Conservation (phyloP, 73 alveolate species). For the Paramecium bursaria region DNA sequence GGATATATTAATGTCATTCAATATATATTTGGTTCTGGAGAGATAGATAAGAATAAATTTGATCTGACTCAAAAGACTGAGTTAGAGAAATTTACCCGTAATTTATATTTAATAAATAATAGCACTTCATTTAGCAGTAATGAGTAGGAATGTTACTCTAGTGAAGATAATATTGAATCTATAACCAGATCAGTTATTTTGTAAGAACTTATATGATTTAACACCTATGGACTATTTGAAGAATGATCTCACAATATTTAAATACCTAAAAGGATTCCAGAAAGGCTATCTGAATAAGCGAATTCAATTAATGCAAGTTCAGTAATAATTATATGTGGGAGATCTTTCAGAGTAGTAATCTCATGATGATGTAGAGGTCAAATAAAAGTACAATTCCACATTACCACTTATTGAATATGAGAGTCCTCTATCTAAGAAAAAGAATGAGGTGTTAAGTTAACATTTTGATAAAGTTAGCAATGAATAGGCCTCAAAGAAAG, state of each 20-base stretch:
- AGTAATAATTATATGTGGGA: no score
- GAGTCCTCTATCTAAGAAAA: no score
- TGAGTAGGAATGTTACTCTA: not conserved
- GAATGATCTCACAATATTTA: constrained; percentile 41
- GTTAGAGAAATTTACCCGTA: constrained; percentile 19
- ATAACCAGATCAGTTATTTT: constrained; percentile 28
- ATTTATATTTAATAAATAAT: no score
- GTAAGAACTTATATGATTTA: not conserved
- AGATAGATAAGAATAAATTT: not conserved
- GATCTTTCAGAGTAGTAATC: no score
- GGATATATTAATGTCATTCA: constrained; percentile 19
- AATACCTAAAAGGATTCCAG: constrained; percentile 22
- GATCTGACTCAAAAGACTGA: constrained; percentile 19
- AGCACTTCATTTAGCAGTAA: constrained; percentile 41
- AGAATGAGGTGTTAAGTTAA: no score
- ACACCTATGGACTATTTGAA: constrained; percentile 46
- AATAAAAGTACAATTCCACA: no score
- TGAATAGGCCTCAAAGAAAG: no score
- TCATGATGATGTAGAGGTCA: no score
- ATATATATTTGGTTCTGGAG: not conserved
- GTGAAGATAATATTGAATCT: not conserved
- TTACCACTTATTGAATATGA: no score
- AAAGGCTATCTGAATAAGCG: no score
- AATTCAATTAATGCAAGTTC: no score
- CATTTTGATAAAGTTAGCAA: no score